phyloP scores from a whole-genome alignment of 345 rosid genomes.

The Sonneratia alba region DNA sequence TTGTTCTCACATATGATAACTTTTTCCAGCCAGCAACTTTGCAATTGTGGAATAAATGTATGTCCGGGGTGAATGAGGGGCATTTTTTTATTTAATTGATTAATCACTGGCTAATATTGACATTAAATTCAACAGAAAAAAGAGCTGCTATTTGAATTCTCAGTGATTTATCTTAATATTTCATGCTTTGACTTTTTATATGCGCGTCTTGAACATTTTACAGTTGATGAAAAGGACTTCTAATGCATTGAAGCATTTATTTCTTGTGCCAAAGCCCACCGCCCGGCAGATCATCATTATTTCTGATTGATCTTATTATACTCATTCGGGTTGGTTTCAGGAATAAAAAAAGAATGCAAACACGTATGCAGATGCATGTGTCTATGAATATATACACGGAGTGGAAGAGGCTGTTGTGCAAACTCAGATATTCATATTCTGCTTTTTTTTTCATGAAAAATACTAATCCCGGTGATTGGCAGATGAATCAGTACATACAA shows the following conservation, averaged over 20 bases:
- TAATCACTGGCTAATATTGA: neutral
- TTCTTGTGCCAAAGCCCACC: conserved; percentile 78
- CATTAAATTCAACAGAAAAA: no score
- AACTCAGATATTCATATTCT: neutral
- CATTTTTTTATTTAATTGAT: neutral
- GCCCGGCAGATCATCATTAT: no score
- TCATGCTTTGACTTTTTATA: neutral
- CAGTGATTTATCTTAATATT: neutral
- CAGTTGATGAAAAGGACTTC: conserved; percentile 74
- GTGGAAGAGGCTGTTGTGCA: neutral
- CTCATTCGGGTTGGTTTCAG: neutral
- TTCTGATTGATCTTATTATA: no score
- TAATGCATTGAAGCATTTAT: conserved; percentile 71
- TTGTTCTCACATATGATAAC: neutral
- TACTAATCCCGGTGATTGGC: no score
- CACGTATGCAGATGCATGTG: neutral
- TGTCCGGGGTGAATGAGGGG: neutral
- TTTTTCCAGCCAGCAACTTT: neutral
- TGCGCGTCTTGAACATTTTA: neutral
- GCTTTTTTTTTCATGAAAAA: neutral
- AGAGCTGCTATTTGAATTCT: neutral
- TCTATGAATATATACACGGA: neutral
- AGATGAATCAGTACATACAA: neutral
- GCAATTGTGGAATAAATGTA: neutral
- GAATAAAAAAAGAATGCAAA: neutral